A percentile compares a stretch with the other conserved stretches of the same genome.
Conservation (phyloP, 2,329 filamentous ascomycete genomes). For the Aspergillus phoenicis region DNA sequence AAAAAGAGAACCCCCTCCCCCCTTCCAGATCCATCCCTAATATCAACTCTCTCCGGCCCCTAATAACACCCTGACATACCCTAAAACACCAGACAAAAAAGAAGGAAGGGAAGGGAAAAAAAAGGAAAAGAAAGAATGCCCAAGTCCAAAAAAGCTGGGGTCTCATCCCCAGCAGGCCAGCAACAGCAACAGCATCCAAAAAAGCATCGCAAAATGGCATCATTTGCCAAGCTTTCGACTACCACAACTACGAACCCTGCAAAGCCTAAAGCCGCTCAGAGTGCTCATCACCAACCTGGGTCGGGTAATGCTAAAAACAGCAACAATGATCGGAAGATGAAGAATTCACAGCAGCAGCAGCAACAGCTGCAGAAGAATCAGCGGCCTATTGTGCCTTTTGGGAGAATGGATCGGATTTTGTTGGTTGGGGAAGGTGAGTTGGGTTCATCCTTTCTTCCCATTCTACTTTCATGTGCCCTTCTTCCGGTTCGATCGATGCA, state of each 20-base stretch:
- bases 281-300: not conserved
- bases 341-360: conserved; percentile 23
- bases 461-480: conserved; percentile 5
- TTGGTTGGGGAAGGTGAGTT: conserved; percentile 49
- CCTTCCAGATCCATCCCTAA: not conserved
- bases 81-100: too few relatives aligned
- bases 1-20: too few relatives aligned
- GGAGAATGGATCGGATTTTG: conserved; percentile 45
- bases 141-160: conserved; percentile 26
- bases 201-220: conserved; percentile 32
- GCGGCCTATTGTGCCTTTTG: conserved; percentile 44
- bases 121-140: conserved; percentile 20
- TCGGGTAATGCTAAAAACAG: conserved; percentile 10
- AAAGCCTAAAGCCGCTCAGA: conserved; percentile 5
- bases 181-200: conserved; percentile 5
- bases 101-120: not conserved
- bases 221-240: conserved; percentile 30
- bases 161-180: conserved; percentile 12
- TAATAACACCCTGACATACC: too few relatives aligned
- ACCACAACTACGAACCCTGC: conserved; percentile 7
- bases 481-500: conserved; percentile 9
- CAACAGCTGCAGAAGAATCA: conserved; percentile 29
- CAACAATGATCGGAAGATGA: conserved; percentile 12
- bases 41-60: not conserved
- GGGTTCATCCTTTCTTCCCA: conserved; percentile 2